A percentile compares a stretch with the other conserved stretches of the same genome.
phyloP scores from a whole-genome alignment of 208 protist species.

The Leishmania braziliensis region DNA sequence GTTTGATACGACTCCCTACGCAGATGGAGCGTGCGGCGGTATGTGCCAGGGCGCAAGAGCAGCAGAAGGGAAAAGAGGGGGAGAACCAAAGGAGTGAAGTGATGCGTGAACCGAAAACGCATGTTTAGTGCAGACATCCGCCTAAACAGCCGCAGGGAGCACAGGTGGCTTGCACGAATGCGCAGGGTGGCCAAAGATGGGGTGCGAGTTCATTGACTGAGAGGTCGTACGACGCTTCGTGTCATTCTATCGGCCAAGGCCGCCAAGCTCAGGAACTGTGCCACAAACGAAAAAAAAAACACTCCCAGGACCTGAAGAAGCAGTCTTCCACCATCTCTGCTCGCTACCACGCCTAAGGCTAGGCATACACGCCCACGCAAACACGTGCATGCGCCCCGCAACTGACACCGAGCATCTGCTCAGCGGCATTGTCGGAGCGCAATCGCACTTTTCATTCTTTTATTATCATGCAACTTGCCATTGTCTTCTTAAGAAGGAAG shows the following conservation, averaged over 20 bases:
- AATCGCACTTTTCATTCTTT: background rate
- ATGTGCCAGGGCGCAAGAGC: background rate
- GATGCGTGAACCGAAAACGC: background rate
- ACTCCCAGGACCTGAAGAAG: background rate
- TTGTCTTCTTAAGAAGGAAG: background rate
- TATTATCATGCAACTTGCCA: background rate
- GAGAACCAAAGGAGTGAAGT: background rate
- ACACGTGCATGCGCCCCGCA: background rate
- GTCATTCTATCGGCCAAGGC: background rate
- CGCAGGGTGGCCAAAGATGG: background rate
- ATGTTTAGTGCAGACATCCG: background rate
- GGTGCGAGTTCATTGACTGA: background rate
- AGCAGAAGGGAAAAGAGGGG: background rate
- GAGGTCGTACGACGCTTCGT: background rate
- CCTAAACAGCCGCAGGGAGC: background rate
- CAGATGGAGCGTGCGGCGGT: background rate
- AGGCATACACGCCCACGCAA: background rate
- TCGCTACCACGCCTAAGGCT: background rate
- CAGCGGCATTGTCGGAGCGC: background rate
- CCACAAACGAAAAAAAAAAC: background rate
- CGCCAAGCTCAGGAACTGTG: background rate
- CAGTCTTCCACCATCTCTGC: background rate
- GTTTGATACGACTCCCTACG: constrained; percentile 7
- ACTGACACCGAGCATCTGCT: background rate
- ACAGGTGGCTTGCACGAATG: background rate